A percentile compares a stretch with the other conserved stretches of the same genome.
Evolutionary conservation across 2,329 filamentous ascomycete genomes (phyloP).

Genomic region (Magnaporthiopsis poae): DNA sequence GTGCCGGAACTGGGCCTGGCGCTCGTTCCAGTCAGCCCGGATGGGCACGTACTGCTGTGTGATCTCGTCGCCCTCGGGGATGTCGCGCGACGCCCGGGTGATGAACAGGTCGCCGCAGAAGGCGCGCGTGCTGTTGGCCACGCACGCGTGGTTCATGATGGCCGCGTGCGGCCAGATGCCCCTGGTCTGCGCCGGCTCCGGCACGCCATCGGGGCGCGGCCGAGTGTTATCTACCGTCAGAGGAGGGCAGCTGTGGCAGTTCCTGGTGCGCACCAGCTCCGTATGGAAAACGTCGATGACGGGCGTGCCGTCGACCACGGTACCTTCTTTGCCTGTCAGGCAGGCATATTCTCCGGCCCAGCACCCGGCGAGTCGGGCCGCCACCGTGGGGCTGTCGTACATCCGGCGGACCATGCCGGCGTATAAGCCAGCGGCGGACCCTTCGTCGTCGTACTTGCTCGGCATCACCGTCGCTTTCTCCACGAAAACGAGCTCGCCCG

Average conservation of each 20-base stretch:
- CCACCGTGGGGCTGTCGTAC: conserved; percentile 27
- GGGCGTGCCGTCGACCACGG: conserved; percentile 24
- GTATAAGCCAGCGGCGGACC: conserved; percentile 33
- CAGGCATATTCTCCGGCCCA: conserved; percentile 25
- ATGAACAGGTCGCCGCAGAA: conserved; percentile 24
- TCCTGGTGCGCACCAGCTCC: conserved; percentile 31
- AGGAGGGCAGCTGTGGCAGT: conserved; percentile 28
- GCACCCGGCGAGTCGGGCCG: conserved; percentile 15
- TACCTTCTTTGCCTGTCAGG: conserved; percentile 20
- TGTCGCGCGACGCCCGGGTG: conserved; percentile 26
- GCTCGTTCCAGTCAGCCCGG: conserved; percentile 19
- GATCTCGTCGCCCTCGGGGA: conserved; percentile 28
- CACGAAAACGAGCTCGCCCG: conserved; percentile 31
- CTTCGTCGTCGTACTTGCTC: conserved; percentile 31
- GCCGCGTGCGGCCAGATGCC: conserved; percentile 22
- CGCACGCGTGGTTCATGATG: conserved; percentile 22
- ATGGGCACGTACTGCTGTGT: conserved; percentile 28
- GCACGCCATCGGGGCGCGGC: not conserved
- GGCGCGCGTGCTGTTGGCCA: conserved; percentile 21
- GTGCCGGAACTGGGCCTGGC: conserved; percentile 19
- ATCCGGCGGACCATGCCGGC: conserved; percentile 30
- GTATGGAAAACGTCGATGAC: conserved; percentile 30
- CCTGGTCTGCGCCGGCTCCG: conserved; percentile 14
- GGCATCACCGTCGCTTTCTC: conserved; percentile 32
- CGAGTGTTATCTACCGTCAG: conserved; percentile 21